Evolutionary conservation across 805 yeast species (phyloP).

Genomic region (Metschnikowia koreensis): DNA sequence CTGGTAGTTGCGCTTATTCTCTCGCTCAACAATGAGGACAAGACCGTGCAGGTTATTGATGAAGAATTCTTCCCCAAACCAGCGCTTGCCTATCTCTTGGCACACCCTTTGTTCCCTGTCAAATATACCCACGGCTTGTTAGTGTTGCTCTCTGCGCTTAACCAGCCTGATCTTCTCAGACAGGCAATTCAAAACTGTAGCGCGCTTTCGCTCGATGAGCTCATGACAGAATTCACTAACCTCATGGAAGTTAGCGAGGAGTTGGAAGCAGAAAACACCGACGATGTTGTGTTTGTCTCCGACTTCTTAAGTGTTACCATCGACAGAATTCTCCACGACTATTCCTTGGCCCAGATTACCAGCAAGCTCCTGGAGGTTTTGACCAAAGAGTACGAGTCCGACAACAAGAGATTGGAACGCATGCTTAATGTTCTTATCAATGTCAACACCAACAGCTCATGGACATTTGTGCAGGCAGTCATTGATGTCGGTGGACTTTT

Average conservation of each 20-base stretch:
- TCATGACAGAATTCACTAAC: slow-evolving; percentile 56
- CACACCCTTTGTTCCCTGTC: slow-evolving; percentile 84
- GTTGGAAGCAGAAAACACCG: slow-evolving; percentile 8
- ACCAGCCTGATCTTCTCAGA: slow-evolving; percentile 64
- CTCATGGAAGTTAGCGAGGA: slow-evolving; percentile 26
- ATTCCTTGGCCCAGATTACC: slow-evolving; percentile 58
- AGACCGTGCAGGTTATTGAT: slow-evolving; percentile 24
- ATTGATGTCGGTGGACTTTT: slow-evolving; percentile 74
- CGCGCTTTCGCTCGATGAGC: slow-evolving; percentile 60
- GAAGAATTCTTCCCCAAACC: slow-evolving; percentile 49
- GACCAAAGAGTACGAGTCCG: slow-evolving; percentile 23
- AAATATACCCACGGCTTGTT: slow-evolving; percentile 56
- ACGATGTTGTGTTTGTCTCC: slow-evolving; percentile 15
- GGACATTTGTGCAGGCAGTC: slow-evolving; percentile 59
- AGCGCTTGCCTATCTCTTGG: slow-evolving; percentile 68
- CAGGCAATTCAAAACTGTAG: slow-evolving; percentile 83
- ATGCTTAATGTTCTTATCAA: slow-evolving; percentile 30
- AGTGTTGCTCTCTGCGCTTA: slow-evolving; percentile 37
- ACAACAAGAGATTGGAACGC: slow-evolving; percentile 35
- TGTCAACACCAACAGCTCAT: slow-evolving; percentile 50
- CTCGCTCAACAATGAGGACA: slow-evolving; percentile 12
- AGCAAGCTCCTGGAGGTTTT: slow-evolving; percentile 40
- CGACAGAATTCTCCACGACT: slow-evolving; percentile 64
- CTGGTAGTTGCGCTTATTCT: slow-evolving; percentile 46
- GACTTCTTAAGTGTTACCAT: slow-evolving; percentile 31